Evolutionary conservation across 2,329 filamentous ascomycete species (phyloP), one percentile per base, ranked within the genome.

Genomic region (Beauveria varroae): DNA sequence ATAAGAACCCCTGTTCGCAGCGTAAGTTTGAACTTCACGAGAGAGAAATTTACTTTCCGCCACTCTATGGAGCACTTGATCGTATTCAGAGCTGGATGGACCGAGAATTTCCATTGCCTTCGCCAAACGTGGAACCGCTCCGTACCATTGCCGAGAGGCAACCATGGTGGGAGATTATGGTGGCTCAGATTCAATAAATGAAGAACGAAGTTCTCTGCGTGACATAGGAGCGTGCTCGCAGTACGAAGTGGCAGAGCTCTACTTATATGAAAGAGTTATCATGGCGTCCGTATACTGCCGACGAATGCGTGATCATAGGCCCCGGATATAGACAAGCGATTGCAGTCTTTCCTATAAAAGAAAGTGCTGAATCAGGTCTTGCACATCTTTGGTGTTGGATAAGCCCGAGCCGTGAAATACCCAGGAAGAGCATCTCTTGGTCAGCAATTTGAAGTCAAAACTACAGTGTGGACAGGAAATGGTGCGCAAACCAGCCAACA

Each of bases 151-250:
- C 66, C 44, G 62, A 69, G 40, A 72, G 75, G 53, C 53, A 63
- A 37, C 66, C 73, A 24, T 77, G 75, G 75, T 77, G 75, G 75
- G 75, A 77, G 66, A 60, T 63, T n/a, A 68, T 77, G 60, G 73
- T 77, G 20, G 63, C 64, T 41, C 67, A 65, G 53, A 68, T 76
- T 26, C 65, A 68, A 49, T 64, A 68, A 8, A 65, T 66, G 54
- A 73, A 73, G 64, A 55, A 67, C 60, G 73, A 76, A 63, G 71
- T 72, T 12, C 64, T 76, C 44, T 77, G 75, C 65, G 66, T 76
- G 55, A 76, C 75, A 40, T 77, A 66, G 70, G 20, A 18, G 44
- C 30, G 18, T 34, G 41, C 20, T 16, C 16, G n/a, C 6, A 16
- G 20, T 40, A 40, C 49, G 5, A 9, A 12, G 57, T 12, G 24